Evolutionary conservation across 2,329 filamentous ascomycete genomes (phyloP), one percentile per base, ranked within the genome.

Genomic region (Calonectria montana): DNA sequence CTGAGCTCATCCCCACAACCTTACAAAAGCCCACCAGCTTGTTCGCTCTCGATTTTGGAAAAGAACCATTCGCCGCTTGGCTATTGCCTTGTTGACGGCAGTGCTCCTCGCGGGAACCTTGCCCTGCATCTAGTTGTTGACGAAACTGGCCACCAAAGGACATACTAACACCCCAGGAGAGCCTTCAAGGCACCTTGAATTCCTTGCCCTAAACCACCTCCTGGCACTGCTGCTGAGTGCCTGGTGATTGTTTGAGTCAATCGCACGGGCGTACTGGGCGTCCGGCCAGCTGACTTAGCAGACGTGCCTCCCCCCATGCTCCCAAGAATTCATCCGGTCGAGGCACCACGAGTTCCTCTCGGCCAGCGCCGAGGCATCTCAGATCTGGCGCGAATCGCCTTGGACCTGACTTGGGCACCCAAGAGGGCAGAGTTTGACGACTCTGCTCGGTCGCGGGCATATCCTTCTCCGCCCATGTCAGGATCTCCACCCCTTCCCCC

Each of bases 381-480:
- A 83, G 86, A 87, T 81, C 86, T 86, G 80, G 88, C 88, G 81
- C 85, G 85, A 83, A 86, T 90, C 79, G 88, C 91, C 83, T 84
- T 88, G 83, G 75, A 81, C 59, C 67, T 79, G 75, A 75, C 73
- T 48, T 78, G 80, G 78, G 89, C 85, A 84, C 86, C 85, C 86
- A 86, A 83, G 87, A 88, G 87, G 85, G 84, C 80, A 79, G 78
- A 79, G 76, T 75, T 75, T 86, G 86, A 88, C 85, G 84, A 86
- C 85, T 87, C 86, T 87, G 86, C 87, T 85, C 87, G 86, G 80
- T 86, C 86, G 81, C 86, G 86, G 87, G 89, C 88, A 82, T 93
- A 93, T 85, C 91, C 91, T 82, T 93, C 91, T 88, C 91, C 91
- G 86, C 91, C 91, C 88, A 93, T 93, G 91, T 93, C 91, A 87